phyloP scores from a whole-genome alignment of 352 stramenopile genomes.

The Phytopythium kandeliae region DNA sequence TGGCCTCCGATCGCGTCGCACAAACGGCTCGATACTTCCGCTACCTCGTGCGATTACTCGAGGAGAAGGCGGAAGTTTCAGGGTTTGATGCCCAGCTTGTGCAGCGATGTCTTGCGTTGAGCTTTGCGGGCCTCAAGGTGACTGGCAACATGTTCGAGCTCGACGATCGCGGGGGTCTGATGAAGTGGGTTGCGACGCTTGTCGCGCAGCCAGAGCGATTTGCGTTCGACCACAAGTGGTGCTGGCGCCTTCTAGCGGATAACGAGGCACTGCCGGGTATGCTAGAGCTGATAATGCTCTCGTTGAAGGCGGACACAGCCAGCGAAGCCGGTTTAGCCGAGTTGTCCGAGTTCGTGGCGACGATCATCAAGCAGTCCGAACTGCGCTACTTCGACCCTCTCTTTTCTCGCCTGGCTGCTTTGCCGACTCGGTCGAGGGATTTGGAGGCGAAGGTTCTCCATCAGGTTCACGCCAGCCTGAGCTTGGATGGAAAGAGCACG shows the following conservation, averaged over 20 bases:
- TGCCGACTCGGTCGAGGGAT: slow-evolving; percentile 18
- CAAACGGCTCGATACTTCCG: slow-evolving; percentile 66
- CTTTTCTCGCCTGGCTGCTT: slow-evolving; percentile 28
- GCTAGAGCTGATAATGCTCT: slow-evolving; percentile 45
- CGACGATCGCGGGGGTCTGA: slow-evolving; percentile 14
- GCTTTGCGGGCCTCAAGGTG: slow-evolving; percentile 42
- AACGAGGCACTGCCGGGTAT: slow-evolving; percentile 38
- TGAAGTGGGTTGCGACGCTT: slow-evolving; percentile 39
- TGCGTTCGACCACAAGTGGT: slow-evolving; percentile 39
- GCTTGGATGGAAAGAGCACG: slow-evolving; percentile 37
- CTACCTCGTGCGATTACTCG: slow-evolving; percentile 64
- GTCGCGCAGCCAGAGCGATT: slow-evolving; percentile 39
- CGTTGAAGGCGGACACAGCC: slow-evolving; percentile 14
- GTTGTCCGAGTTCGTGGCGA: slow-evolving; percentile 33
- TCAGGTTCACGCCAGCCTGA: slow-evolving; percentile 40
- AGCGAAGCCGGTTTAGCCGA: slow-evolving; percentile 25
- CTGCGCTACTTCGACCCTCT: slow-evolving; percentile 30
- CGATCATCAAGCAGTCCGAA: slow-evolving; percentile 41
- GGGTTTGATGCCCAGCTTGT: slow-evolving; percentile 48
- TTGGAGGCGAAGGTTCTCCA: slow-evolving; percentile 40
- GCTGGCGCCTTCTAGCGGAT: slow-evolving; percentile 54
- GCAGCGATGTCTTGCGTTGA: slow-evolving; percentile 55
- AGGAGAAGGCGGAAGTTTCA: slow-evolving; percentile 31
- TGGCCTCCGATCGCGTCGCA: slow-evolving; percentile 28
- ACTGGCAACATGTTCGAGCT: slow-evolving; percentile 49